Evolutionary conservation across 768 basidiomycete genomes (phyloP).

Genomic region (Tricholoma saponaceum): DNA sequence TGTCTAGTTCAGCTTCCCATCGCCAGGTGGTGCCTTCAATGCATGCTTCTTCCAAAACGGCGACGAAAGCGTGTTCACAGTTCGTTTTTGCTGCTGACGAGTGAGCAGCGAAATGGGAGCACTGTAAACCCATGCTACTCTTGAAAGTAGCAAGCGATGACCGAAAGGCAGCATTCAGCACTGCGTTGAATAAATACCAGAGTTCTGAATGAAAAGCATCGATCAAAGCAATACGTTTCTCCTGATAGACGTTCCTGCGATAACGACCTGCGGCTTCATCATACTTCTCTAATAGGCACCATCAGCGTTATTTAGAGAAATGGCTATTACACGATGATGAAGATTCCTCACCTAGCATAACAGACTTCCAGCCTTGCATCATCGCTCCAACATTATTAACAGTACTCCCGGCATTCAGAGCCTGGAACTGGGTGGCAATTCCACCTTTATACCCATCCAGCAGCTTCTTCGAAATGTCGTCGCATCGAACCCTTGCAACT

Average conservation of each 20-base stretch:
- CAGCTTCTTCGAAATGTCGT: neutral
- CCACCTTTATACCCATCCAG: neutral
- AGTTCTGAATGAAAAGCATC: neutral
- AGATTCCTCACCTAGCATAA: neutral
- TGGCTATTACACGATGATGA: neutral
- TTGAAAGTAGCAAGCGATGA: neutral
- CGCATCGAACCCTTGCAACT: slow-evolving; percentile 46
- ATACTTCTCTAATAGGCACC: neutral
- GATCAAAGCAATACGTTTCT: neutral
- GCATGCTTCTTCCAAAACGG: too few species aligned
- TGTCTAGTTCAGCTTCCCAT: too few species aligned
- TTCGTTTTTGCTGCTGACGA: too few species aligned
- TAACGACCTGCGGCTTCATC: neutral
- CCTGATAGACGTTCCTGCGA: neutral
- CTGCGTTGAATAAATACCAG: neutral
- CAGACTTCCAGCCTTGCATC: neutral
- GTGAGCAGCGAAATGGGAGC: too few species aligned
- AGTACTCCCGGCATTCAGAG: neutral
- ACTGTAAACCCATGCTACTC: too few species aligned
- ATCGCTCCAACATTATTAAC: neutral
- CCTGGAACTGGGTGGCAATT: neutral
- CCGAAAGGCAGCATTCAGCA: neutral
- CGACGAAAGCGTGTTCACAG: too few species aligned
- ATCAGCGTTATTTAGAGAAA: too few species aligned
- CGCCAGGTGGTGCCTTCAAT: too few species aligned